Base-by-base conservation (phyloP, 2,329 filamentous ascomycete genomes). In the Metarhizium album region DNA sequence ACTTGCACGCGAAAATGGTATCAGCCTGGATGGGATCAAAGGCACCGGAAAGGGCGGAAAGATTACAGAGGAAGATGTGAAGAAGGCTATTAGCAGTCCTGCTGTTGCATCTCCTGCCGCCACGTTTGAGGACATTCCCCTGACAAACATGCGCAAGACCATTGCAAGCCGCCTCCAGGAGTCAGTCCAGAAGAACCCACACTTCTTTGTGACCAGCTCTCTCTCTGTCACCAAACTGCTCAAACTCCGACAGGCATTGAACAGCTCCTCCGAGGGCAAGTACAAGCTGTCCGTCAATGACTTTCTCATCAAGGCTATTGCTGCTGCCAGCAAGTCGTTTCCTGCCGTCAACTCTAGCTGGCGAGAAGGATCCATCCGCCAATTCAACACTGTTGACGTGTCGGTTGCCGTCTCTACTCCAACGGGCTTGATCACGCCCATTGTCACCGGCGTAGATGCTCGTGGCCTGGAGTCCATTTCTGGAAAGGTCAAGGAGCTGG, bases 211-310 rank as follows among this genome's bases (percentile, higher is more conserved):
- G 63, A 88, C 88, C 62, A 86, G 89, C 63, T 83, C 82, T 60
- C 80, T 98, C 66, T 97, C 91, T 52, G 93, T 98, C 57, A 80
- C 78, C 70, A 97, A 97, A 81, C 87, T 98, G 46, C 76, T 95
- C 64, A 97, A 96, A 79, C 90, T 98, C 62, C 90, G 93, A 64
- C 82, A 88, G 73, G 90, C 91, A 53, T 82, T 98, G 59, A 98
- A 98, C 75, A 81, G 83, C 66, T 84, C 87, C 13, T 77, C 88
- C 46, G 85, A 95, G 56, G 93, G 91, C 73, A 84, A 90, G 72
- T 98, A 95, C 82, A 98, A 96, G 82, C 87, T 98, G 53, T 96
- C 90, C n/a, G 89, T 98, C 73, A 98, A 98, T 74, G 93, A 98
- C 74, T 95, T 98, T 80, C 79, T 98, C 57, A 89, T 98, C 80